A percentile compares a stretch with the other conserved stretches of the same genome.
Evolutionary conservation across 306 rosid species (phyloP).

Genomic region (Vicia villosa): DNA sequence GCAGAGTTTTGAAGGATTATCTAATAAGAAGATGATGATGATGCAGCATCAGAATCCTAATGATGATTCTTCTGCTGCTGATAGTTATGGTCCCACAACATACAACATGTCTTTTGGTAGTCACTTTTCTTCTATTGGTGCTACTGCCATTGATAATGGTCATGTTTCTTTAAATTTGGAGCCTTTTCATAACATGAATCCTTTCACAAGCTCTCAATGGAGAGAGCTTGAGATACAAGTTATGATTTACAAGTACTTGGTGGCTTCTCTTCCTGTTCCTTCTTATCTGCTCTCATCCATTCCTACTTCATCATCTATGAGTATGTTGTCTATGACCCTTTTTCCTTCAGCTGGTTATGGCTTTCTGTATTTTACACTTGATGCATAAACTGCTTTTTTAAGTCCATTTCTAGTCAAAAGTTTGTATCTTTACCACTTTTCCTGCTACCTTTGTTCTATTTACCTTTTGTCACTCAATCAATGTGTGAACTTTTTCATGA

Average conservation of each 20-base stretch:
- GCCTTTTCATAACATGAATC: conserved; percentile 59
- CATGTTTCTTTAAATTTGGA: conserved; percentile 47
- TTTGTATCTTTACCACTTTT: conserved; percentile 31
- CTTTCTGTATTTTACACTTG: conserved; percentile 2
- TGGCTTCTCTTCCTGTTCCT: conserved; percentile 78
- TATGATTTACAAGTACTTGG: conserved; percentile 84
- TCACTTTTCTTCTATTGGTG: conserved; percentile 16
- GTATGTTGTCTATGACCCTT: neutral
- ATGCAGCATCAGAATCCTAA: conserved; percentile 40
- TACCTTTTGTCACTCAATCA: conserved; percentile 33
- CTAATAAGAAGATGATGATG: conserved; percentile 39
- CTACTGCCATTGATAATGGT: conserved; percentile 30
- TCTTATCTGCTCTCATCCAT: conserved; percentile 54
- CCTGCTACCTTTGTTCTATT: neutral
- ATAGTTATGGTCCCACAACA: conserved; percentile 46
- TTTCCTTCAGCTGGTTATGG: too few species aligned
- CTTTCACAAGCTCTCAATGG: conserved; percentile 78
- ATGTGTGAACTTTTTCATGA: conserved; percentile 33
- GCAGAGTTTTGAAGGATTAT: conserved; percentile 40
- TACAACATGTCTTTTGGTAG: conserved; percentile 33
- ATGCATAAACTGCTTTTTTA: conserved; percentile 6
- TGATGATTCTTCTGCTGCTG: conserved; percentile 30
- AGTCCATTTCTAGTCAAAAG: conserved; percentile 22
- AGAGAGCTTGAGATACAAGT: conserved; percentile 85
- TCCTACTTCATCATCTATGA: conserved; percentile 44